Evolutionary conservation across 352 stramenopile genomes (phyloP).

Genomic region (Blastocystis sp.): DNA sequence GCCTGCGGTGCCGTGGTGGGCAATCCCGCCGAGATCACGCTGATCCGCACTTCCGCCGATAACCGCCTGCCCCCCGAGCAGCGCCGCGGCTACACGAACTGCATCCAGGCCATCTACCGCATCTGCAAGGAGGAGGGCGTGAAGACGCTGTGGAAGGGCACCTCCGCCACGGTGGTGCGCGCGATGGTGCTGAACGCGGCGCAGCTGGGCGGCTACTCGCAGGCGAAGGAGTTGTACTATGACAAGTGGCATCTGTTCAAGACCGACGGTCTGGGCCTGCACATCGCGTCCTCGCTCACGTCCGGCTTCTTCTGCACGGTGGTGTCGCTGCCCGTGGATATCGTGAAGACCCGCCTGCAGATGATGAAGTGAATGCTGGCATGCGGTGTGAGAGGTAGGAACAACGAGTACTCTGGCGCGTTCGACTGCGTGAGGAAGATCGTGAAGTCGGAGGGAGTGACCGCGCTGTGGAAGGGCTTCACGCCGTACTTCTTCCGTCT

Average conservation of each 20-base stretch:
- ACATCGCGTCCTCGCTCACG: neutral
- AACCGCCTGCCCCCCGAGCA: constrained; percentile 5
- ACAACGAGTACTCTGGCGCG: no score
- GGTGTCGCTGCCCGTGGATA: neutral
- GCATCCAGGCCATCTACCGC: neutral
- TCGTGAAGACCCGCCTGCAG: constrained; percentile 7
- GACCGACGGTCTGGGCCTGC: constrained; percentile 4
- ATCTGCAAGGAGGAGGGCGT: constrained; percentile 15
- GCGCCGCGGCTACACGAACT: neutral
- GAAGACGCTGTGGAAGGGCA: neutral
- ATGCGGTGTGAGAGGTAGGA: no score
- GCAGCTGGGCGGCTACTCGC: neutral
- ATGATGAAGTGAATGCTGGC: neutral
- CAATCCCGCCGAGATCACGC: neutral
- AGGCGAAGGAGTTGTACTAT: neutral
- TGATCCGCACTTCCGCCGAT: constrained; percentile 3
- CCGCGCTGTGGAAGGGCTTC: no score
- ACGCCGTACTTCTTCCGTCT: no score
- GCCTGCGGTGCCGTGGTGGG: neutral
- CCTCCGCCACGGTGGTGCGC: neutral
- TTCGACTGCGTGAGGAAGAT: no score
- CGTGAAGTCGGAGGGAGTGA: no score
- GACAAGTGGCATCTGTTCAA: neutral
- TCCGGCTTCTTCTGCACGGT: constrained; percentile 2
- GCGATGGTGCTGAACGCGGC: neutral